Percentiles rank a stretch among this genome's conserved stretches.
Conservation (phyloP, 2,329 filamentous ascomycete species). For the Orbilia oligospora region DNA sequence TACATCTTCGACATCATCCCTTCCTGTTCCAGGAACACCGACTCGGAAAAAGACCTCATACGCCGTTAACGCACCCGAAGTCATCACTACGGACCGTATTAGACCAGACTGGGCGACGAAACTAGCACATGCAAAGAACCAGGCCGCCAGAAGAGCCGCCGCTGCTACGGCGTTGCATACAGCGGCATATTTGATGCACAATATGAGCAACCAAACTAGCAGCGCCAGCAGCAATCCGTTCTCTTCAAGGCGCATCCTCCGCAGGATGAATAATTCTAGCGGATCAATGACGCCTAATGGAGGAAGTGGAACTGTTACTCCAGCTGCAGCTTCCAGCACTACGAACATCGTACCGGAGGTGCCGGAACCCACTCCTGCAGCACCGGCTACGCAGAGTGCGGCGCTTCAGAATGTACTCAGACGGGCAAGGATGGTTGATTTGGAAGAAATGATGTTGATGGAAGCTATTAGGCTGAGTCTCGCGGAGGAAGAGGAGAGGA, state of each 20-base stretch:
- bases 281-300: conserved; percentile 57
- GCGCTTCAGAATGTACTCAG: conserved; percentile 70
- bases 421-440: conserved; percentile 81
- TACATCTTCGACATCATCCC: conserved; percentile 69
- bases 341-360: conserved; percentile 56
- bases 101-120: conserved; percentile 96
- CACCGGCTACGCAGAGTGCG: conserved; percentile 62
- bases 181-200: conserved; percentile 86
- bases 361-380: conserved; percentile 63
- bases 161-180: conserved; percentile 95
- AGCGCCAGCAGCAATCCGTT: conserved; percentile 55
- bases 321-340: conserved; percentile 46
- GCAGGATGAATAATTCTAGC: conserved; percentile 52
- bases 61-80: conserved; percentile 84
- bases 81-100: conserved; percentile 92
- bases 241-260: conserved; percentile 53
- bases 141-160: conserved; percentile 87
- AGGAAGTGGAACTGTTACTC: conserved; percentile 50
- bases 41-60: conserved; percentile 76
- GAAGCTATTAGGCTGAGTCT: conserved; percentile 92
- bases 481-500: conserved; percentile 93
- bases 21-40: conserved; percentile 59
- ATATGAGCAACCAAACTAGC: conserved; percentile 41
- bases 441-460: conserved; percentile 99
- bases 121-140: conserved; percentile 84